Conservation (phyloP, 2,329 filamentous ascomycete genomes). For the Beauveria brongniartii region DNA sequence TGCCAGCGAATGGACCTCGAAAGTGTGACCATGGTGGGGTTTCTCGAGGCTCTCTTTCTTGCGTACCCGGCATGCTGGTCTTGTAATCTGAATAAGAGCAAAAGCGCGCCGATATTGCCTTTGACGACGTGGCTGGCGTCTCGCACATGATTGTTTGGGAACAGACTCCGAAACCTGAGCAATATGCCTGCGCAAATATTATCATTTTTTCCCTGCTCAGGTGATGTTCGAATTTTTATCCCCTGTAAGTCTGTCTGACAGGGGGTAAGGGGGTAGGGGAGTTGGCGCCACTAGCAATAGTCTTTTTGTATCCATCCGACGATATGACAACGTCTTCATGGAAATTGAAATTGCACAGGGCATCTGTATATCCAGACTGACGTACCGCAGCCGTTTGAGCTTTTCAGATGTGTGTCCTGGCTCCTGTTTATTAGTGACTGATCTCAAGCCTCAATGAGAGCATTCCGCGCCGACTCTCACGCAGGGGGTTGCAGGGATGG, state of each 20-base stretch:
- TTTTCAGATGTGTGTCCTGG: neutral
- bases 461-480: neutral
- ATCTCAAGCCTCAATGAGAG: no score
- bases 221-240: conserved; percentile 5
- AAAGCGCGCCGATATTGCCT: neutral
- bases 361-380: neutral
- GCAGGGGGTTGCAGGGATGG: neutral
- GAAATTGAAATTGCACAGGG: neutral
- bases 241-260: neutral
- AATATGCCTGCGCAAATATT: conserved; percentile 2
- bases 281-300: neutral
- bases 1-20: conserved; percentile 6
- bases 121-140: neutral
- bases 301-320: neutral
- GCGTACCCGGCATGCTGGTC: neutral
- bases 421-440: no score
- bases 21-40: conserved; percentile 2
- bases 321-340: conserved; percentile 3
- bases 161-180: neutral
- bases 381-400: neutral
- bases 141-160: neutral
- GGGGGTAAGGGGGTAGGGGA: neutral
- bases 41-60: neutral
- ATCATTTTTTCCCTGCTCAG: neutral
- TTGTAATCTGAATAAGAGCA: neutral